phyloP scores from a whole-genome alignment of 768 basidiomycete genomes.

The Boletus rex-veris region DNA sequence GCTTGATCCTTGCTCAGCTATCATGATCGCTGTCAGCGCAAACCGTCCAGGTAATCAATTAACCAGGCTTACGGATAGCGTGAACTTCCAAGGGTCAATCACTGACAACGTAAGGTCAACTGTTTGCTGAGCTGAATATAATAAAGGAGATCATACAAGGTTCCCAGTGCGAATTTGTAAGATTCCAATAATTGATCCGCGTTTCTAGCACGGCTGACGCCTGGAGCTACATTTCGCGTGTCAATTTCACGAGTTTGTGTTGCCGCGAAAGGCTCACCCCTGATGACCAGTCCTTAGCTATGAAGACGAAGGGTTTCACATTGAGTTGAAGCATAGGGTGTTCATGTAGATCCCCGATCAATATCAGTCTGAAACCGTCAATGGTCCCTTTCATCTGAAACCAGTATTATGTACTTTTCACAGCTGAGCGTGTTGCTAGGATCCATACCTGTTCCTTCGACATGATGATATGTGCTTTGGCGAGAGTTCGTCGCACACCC shows the following conservation, averaged over 20 bases:
- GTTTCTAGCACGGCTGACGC: conserved; percentile 79
- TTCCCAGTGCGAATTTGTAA: conserved; percentile 98
- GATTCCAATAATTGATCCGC: conserved; percentile 92
- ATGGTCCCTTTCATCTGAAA: conserved; percentile 76
- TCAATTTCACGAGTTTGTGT: neutral
- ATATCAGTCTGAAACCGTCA: conserved; percentile 87
- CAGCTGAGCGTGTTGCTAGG: neutral
- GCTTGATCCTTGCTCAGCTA: conserved; percentile 54
- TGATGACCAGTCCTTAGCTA: conserved; percentile 91
- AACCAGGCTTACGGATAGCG: conserved; percentile 49
- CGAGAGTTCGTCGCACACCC: conserved; percentile 17
- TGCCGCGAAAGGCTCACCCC: conserved; percentile 48
- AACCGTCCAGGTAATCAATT: neutral
- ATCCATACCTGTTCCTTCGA: conserved; percentile 76
- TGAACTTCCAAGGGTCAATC: conserved; percentile 95
- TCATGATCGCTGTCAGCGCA: conserved; percentile 9
- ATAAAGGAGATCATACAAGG: conserved; percentile 52
- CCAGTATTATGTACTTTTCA: neutral
- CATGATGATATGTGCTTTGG: conserved; percentile 48
- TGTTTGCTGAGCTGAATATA: neutral
- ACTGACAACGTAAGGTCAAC: conserved; percentile 43
- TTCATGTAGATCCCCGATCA: conserved; percentile 94
- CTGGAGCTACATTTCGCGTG: conserved; percentile 54
- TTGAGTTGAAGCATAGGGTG: conserved; percentile 90
- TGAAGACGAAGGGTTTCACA: conserved; percentile 77